Base-by-base conservation (phyloP, 1,284 basidiomycete species). In the Apiotrichum mycotoxinovorans region DNA sequence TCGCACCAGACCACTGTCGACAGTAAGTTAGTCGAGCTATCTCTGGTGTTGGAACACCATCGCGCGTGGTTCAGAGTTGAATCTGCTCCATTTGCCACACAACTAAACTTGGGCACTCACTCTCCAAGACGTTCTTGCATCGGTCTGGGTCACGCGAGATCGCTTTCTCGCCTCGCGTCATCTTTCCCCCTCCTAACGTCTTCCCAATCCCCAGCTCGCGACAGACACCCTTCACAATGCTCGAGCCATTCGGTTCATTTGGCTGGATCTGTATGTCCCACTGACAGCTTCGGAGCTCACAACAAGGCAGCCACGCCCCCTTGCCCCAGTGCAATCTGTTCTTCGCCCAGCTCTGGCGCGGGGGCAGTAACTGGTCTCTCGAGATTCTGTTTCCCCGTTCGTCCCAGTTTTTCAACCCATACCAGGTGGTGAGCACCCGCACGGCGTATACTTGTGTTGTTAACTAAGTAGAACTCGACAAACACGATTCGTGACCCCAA, bases 251-350 rank as follows among this genome's bases (percentile, higher is more conserved):
- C 56, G 74, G 74, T 10, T 68, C 70, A 4, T 77, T 74, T 46
- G 61, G 65, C 10, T 73, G 72, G 67, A 72, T 77, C 35, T 76
- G 74, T 70, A 47, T 8, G 72, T 68, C 17, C 41, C 35, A n/a
- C n/a, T 23, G 18, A 25, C 3, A 26, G 10, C 7, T n/a, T 1
- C 42, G 9, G 15, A 14, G 3, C 45, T 23, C 9, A 26, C n/a
- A 12, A 15, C 45, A 67, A 74, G 72, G 73, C 58, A 58, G 62
- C 14, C 68, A 74, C 55, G 66, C 78, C 1, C 71, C 73, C 0
- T 60, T 78, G 12, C 75, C 78, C 0, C 67, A 76, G 48, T 80
- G 79, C 64, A 80, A 79, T 62, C 66, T 80, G 51, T 73, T 79
- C 67, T 79, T 79, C 68, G 59, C 64, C 14, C 74, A 78, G 54